Base-by-base conservation (phyloP, 2,329 filamentous ascomycete genomes). In the Penicillium sp. region DNA sequence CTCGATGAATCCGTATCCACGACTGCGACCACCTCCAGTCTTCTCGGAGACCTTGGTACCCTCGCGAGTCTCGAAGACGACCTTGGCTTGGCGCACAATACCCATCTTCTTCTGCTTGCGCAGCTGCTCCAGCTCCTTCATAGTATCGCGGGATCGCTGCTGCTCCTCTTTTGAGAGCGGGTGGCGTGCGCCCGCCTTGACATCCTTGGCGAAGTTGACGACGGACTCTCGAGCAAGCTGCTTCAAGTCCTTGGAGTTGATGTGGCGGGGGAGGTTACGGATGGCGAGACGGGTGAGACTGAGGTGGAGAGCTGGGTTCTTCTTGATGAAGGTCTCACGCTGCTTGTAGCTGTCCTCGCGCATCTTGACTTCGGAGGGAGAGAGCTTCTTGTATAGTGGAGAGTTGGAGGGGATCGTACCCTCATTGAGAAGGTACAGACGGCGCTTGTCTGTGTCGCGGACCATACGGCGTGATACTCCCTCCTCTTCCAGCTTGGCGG, bases 1-100 rank as follows among this genome's bases (percentile, higher is more conserved):
- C 78, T 99, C 94, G 65, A 99, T 89, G 79, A 99, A 99, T 13
- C 95, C 94, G 73, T 99, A 99, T 6, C 94, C 94, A 73, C 93
- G 86, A 73, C 90, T 94, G 71, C 90, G 85, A 47, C 93, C 93
- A 7, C 87, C 91, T 8, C 90, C 91, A 50, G 81, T 86, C 43
- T 84, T 82, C 76, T 96, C 92, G 9, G 83, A 77, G 15, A 96
- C 86, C 78, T 97, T 97, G 69, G 86, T 86, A 46, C 94, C 94
- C 66, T 94, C 87, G 37, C 85, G 84, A 56, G 89, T 90, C 78
- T 99, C 94, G 69, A 94, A 97, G 38, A 97, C 90, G 54, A 99
- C 85, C 81, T 97, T 99, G 56, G 93, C 89, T 77, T 99, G 94
- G 68, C 86, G 89, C 43, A 99, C 91, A 50, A 99, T 83, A 68